These are phyloP conservation scores for slime mould (Dictyostelium discoideum) DNA, from an alignment of 78 protist genomes.

Conservation along the genomic window dicty_2.7 NC_007088.5:6750001-6750500, in stretches of 20 bases:
- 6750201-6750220: conserved; percentile 55
- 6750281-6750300: conserved; percentile 59
- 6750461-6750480: conserved; percentile 39
- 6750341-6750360: neutral
- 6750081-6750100: conserved; percentile 8
- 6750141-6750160: neutral
- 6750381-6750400: conserved; percentile 49
- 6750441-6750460: conserved; percentile 35
- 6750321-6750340: neutral
- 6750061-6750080: conserved; percentile 6
- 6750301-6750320: no score
- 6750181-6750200: conserved; percentile 31
- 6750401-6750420: conserved; percentile 51
- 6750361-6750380: conserved; percentile 8
- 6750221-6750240: conserved; percentile 41
- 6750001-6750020: neutral
- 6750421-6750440: conserved; percentile 22
- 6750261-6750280: conserved; percentile 65
- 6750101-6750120: neutral
- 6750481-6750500: conserved; percentile 42
- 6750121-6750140: neutral
- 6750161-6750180: conserved; percentile 17
- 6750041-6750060: neutral
- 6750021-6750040: neutral
- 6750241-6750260: conserved; percentile 30